Percentiles rank a stretch among this genome's conserved stretches.
These are phyloP conservation scores for Peronosclerospora sorghi DNA, from an alignment of 352 stramenopile species.

Conservation along the genomic window DNA sequence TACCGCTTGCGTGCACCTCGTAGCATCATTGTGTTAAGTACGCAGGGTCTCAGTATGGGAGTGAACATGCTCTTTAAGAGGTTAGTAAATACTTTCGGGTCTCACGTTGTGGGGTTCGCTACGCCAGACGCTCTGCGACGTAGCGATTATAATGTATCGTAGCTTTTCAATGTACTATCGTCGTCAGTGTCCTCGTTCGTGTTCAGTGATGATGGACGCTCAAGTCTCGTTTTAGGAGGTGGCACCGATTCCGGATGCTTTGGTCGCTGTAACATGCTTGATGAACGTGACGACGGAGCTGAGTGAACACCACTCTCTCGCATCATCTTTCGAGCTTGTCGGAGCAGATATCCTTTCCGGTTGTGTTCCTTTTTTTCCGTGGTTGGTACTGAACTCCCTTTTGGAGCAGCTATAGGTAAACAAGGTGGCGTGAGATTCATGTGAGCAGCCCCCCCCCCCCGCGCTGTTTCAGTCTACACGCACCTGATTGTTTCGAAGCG, in stretches of 20 bases:
- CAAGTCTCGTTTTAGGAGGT: constrained; percentile 3
- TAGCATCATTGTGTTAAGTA: constrained; percentile 3
- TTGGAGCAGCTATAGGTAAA: constrained; percentile 7
- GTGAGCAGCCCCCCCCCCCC: neutral
- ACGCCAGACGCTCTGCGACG: constrained; percentile 6
- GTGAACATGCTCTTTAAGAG: neutral
- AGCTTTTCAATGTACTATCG: constrained; percentile 3
- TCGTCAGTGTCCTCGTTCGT: constrained; percentile 7
- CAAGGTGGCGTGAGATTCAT: neutral
- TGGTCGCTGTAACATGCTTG: constrained; percentile 1
- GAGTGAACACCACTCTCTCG: constrained; percentile 12
- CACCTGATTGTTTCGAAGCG: constrained; percentile 17
- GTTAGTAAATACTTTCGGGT: constrained; percentile 19
- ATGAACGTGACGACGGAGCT: neutral
- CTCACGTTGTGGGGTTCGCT: constrained; percentile 8
- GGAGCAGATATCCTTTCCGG: constrained; percentile 55
- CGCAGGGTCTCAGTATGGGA: neutral
- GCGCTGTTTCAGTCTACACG: neutral
- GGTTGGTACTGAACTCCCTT: constrained; percentile 1
- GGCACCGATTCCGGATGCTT: neutral
- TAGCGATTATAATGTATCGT: constrained; percentile 6
- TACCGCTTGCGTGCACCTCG: constrained; percentile 7
- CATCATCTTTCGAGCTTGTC: constrained; percentile 40
- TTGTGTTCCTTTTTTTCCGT: constrained; percentile 67
- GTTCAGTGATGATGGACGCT: neutral